A percentile compares a stretch with the other conserved stretches of the same genome.
Conservation (phyloP, 768 basidiomycete species). For the Erythrobasidium yunnanense region DNA sequence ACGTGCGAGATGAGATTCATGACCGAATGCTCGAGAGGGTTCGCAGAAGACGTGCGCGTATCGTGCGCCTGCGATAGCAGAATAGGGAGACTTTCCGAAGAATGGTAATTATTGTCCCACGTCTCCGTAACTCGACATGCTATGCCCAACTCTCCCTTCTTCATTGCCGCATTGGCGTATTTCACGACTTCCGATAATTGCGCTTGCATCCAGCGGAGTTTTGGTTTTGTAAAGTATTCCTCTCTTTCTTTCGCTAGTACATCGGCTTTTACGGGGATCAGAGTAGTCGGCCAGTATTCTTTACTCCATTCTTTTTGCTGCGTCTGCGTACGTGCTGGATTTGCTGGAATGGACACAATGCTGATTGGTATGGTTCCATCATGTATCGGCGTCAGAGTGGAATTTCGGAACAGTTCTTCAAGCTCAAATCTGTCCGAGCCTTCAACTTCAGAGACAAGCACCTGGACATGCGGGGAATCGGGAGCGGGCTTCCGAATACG, state of each 20-base stretch:
- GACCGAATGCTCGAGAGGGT: slow-evolving; percentile 76
- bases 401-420: neutral
- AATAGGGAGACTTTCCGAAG: neutral
- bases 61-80: slow-evolving; percentile 50
- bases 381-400: neutral
- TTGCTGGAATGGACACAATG: slow-evolving; percentile 45
- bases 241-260: slow-evolving; percentile 11
- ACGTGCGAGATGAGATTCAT: slow-evolving; percentile 54
- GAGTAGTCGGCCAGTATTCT: slow-evolving; percentile 6
- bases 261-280: slow-evolving; percentile 4
- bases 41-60: slow-evolving; percentile 54
- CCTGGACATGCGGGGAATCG: neutral
- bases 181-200: neutral
- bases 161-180: neutral
- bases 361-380: neutral
- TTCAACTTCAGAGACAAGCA: neutral
- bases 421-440: neutral
- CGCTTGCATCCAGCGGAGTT: slow-evolving; percentile 5
- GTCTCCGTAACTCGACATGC: slow-evolving; percentile 5
- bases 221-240: slow-evolving; percentile 1
- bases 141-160: neutral
- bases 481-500: neutral
- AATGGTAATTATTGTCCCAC: neutral
- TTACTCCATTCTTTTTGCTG: slow-evolving; percentile 35
- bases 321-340: slow-evolving; percentile 50